A percentile compares a stretch with the other conserved stretches of the same genome.
Conservation (phyloP, 768 basidiomycete species). For the Pulveroboletus sp. region DNA sequence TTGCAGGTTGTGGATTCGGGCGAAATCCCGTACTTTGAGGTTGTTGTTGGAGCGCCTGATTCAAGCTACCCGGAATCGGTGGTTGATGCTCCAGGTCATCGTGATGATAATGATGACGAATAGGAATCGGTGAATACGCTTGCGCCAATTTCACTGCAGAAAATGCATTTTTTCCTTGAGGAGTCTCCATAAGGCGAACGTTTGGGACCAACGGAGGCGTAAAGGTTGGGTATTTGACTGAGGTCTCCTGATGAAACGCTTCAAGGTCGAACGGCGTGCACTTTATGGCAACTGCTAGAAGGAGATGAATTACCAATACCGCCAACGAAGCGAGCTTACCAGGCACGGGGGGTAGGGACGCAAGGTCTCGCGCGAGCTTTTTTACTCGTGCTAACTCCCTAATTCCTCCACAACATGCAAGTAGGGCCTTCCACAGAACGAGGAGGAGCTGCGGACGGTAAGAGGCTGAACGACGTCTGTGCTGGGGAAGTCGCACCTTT, state of each 20-base stretch:
- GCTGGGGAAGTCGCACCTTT: constrained; percentile 54
- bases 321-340: constrained; percentile 30
- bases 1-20: constrained; percentile 66
- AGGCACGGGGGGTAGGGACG: constrained; percentile 60
- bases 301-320: constrained; percentile 3
- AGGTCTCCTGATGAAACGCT: constrained; percentile 84
- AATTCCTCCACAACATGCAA: constrained; percentile 91
- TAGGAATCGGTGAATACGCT: constrained; percentile 89
- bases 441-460: constrained; percentile 67
- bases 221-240: constrained; percentile 96
- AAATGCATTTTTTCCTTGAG: constrained; percentile 32
- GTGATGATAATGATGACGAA: constrained; percentile 93
- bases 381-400: constrained; percentile 84
- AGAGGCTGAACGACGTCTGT: not conserved
- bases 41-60: constrained; percentile 36
- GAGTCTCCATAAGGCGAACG: constrained; percentile 26
- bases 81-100: constrained; percentile 61
- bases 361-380: constrained; percentile 79
- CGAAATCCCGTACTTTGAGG: constrained; percentile 27
- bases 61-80: constrained; percentile 35
- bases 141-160: constrained; percentile 74
- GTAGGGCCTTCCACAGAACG: constrained; percentile 89
- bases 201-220: constrained; percentile 51
- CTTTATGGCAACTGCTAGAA: constrained; percentile 68
- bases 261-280: constrained; percentile 90